Evolutionary conservation across 2,329 filamentous ascomycete genomes (phyloP).

Genomic region (Ophiostoma tasmaniense): DNA sequence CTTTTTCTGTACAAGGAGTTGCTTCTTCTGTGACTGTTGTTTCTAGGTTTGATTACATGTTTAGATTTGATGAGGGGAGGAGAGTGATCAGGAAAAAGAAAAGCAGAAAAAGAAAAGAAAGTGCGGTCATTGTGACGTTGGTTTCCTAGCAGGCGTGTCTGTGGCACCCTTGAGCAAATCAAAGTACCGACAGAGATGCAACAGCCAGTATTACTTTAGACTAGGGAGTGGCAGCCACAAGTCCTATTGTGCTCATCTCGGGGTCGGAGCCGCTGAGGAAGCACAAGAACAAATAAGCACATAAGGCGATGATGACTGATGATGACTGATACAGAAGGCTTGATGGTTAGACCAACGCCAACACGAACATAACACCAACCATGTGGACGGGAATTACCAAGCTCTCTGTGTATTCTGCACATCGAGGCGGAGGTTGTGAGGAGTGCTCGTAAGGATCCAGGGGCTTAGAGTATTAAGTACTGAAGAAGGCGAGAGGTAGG

Average conservation of each 20-base stretch:
- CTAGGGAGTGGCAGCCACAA: not conserved
- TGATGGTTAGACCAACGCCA: not conserved
- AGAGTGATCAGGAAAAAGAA: not conserved
- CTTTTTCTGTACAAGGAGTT: not conserved
- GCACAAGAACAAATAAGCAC: not conserved
- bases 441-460: not conserved
- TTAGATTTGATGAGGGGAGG: not conserved
- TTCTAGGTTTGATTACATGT: not conserved
- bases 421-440: not conserved
- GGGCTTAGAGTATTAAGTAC: not conserved
- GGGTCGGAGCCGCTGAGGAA: not conserved
- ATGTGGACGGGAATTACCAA: not conserved
- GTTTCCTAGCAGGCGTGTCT: not conserved
- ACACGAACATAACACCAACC: not conserved
- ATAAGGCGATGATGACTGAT: not conserved
- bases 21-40: not conserved
- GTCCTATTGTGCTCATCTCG: not conserved
- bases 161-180: conserved; percentile 5
- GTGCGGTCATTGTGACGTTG: conserved; percentile 5
- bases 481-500: no score
- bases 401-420: not conserved
- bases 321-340: not conserved
- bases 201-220: not conserved
- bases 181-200: not conserved
- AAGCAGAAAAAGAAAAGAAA: not conserved